These are phyloP conservation scores for Scenedesmus sp. DNA, from an alignment of 163 green algal species.

Conservation along the genomic window DNA sequence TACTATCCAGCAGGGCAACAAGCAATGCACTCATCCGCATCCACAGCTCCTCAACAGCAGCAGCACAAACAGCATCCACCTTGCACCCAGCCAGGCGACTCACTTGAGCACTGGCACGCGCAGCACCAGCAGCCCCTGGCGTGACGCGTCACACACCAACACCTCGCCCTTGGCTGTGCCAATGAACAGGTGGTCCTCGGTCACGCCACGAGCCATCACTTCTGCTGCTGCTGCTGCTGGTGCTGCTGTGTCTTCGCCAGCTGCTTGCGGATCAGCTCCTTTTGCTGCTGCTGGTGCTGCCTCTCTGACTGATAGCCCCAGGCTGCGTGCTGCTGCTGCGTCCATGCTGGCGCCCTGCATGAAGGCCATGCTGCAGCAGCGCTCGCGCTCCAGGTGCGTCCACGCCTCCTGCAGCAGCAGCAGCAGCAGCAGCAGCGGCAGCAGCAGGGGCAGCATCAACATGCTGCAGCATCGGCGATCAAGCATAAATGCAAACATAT, in stretches of 20 bases:
- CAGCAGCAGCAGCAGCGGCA: not conserved
- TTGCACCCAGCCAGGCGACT: not conserved
- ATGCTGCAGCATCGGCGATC: no score
- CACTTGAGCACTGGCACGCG: constrained; percentile 45
- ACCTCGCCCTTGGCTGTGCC: constrained; percentile 48
- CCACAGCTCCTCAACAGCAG: not conserved
- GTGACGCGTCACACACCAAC: constrained; percentile 44
- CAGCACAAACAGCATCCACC: not conserved
- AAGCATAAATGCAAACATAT: not conserved
- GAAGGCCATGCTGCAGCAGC: constrained; percentile 37
- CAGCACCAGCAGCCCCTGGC: constrained; percentile 35
- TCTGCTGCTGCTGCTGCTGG: not conserved
- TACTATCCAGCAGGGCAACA: not conserved
- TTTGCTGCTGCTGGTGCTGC: constrained; percentile 3
- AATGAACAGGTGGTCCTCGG: constrained; percentile 40
- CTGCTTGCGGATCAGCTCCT: not conserved
- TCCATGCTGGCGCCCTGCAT: constrained; percentile 11
- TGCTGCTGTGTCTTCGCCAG: not conserved
- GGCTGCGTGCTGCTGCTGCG: not conserved
- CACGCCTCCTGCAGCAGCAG: constrained; percentile 35
- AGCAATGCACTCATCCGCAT: not conserved
- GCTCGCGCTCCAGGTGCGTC: constrained; percentile 39
- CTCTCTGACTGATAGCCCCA: constrained; percentile 7
- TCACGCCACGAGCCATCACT: not conserved
- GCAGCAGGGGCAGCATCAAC: not conserved